phyloP scores from a whole-genome alignment of 2,329 filamentous ascomycete species.

The Aspergillus melleus region DNA sequence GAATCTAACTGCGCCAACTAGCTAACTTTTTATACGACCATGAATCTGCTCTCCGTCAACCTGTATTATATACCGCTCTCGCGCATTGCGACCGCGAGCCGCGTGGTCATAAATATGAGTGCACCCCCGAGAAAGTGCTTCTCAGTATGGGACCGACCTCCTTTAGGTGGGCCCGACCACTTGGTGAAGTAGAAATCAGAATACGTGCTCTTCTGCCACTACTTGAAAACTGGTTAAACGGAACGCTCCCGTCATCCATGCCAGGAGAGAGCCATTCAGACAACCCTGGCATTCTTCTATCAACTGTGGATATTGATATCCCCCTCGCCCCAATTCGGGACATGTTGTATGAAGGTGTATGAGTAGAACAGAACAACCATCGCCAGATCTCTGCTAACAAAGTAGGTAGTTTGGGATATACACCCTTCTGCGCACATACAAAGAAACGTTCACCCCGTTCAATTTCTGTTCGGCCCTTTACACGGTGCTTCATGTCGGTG shows the following conservation, averaged over 20 bases:
- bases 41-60: background rate
- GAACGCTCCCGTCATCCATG: conserved; percentile 2
- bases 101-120: too few species aligned
- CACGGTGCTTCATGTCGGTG: conserved; percentile 4
- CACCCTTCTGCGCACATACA: conserved; percentile 8
- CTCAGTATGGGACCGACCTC: too few species aligned
- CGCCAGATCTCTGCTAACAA: conserved; percentile 1
- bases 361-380: background rate
- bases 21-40: background rate
- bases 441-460: conserved; percentile 6
- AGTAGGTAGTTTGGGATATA: conserved; percentile 8
- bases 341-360: conserved; percentile 11
- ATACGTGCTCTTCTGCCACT: conserved; percentile 7
- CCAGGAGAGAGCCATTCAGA: background rate
- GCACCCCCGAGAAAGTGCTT: too few species aligned
- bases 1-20: background rate
- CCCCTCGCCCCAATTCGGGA: conserved; percentile 7
- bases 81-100: background rate
- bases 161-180: background rate
- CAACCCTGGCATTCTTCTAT: conserved; percentile 1
- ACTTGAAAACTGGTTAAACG: conserved; percentile 8
- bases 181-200: conserved; percentile 4
- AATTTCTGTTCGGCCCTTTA: conserved; percentile 8
- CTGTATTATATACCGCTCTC: background rate
- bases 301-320: conserved; percentile 6